Evolutionary conservation across 306 rosid species (phyloP), one percentile per base, ranked within the genome.

Genomic region (Gillenia trifoliata): DNA sequence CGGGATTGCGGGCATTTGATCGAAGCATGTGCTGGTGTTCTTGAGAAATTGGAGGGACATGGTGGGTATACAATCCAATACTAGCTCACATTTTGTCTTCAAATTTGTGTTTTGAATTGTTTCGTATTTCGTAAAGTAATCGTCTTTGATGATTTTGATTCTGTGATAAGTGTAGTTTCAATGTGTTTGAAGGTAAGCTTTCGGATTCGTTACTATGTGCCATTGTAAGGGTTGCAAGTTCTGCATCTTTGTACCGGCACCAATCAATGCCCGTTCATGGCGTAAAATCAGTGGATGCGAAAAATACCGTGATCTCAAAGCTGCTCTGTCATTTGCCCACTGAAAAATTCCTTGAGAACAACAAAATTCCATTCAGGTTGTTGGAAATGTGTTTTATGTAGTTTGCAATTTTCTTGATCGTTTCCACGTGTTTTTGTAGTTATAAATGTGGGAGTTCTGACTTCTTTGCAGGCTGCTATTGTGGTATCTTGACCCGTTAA

Each of bases 401-500:
- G 67, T 8, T 66, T 34, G 40, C 9, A 9, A 62, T 11, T 61
- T 64, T 30, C 10, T n/a, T 25, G 30, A 6, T 5, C 17, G 61
- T 4, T 63, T 6, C 28, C 63, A 34, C 9, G 66, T 34, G 73
- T 8, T 30, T 19, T 15, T 33, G 22, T 11, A 31, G n/a, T 73
- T 15, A 68, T 16, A 11, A 8, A 31, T 33, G 3, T 68, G 60
- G 19, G 59, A 16, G 22, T 66, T 78, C 22, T 9, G 17, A 60
- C 13, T 43, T 16, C 26, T 72, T 19, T 64, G 77, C 71, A 83
- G 84, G 63, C 49, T 83, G 66, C 29, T 68, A 22, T 30, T 60
- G 4, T 83, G 87, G 87, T 77, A 73, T 77, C 79, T 80, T 47
- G 84, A 83, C 64, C 84, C 82, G 0, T 69, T 72, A 45, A 59